A percentile compares a stretch with the other conserved stretches of the same genome.
Evolutionary conservation across 1,284 basidiomycete genomes (phyloP).

Genomic region (Jaminaea rosea): DNA sequence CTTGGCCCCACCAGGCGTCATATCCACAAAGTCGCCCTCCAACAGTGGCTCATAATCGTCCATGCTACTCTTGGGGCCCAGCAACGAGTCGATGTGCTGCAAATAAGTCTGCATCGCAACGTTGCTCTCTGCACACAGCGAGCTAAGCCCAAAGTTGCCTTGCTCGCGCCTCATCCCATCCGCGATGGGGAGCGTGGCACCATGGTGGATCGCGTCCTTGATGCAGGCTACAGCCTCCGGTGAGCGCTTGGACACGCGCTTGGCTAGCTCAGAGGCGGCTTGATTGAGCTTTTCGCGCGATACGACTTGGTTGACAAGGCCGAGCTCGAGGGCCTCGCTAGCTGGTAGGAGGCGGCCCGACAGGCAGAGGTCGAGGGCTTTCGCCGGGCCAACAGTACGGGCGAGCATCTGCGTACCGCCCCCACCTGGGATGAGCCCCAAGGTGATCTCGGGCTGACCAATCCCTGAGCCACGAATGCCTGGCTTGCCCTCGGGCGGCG

Average conservation of each 20-base stretch:
- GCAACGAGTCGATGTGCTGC: slow-evolving; percentile 1
- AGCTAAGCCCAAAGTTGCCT: slow-evolving; percentile 5
- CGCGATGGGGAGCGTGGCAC: neutral
- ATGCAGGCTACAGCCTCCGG: slow-evolving; percentile 7
- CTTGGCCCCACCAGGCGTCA: slow-evolving; percentile 3
- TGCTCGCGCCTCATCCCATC: slow-evolving; percentile 6
- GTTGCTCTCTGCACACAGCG: slow-evolving; percentile 2
- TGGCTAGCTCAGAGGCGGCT: slow-evolving; percentile 1
- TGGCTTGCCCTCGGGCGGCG: slow-evolving; percentile 4
- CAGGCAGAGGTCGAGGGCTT: slow-evolving; percentile 6
- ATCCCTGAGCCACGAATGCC: slow-evolving; percentile 4
- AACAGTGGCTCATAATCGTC: slow-evolving; percentile 1
- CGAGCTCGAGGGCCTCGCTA: slow-evolving; percentile 5
- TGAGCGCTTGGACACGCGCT: neutral
- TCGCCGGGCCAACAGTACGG: slow-evolving; percentile 4
- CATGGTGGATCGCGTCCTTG: slow-evolving; percentile 7
- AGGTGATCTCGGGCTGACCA: slow-evolving; percentile 10
- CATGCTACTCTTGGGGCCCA: neutral
- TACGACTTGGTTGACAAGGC: slow-evolving; percentile 2
- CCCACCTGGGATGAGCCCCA: slow-evolving; percentile 10
- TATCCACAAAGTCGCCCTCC: slow-evolving; percentile 3
- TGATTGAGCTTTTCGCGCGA: neutral
- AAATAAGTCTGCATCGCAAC: slow-evolving; percentile 3
- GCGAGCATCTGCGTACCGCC: slow-evolving; percentile 9
- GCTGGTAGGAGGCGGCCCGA: slow-evolving; percentile 1